These are phyloP conservation scores for Blepharisma japonicum DNA, from an alignment of 73 alveolate species.

Conservation along the genomic window DNA sequence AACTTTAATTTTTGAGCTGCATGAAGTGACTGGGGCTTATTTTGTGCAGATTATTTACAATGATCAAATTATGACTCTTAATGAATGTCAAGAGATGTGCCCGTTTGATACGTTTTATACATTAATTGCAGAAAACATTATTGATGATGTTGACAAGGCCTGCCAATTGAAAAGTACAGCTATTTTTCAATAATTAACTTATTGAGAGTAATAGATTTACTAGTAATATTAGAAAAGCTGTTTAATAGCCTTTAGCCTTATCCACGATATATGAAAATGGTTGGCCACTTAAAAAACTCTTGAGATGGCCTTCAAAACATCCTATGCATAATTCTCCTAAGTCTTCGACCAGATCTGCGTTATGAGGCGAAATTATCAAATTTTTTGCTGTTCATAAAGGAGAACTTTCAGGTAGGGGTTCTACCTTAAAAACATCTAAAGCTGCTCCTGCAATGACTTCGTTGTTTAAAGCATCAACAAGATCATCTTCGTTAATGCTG, in stretches of 20 bases:
- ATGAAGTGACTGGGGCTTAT: background rate
- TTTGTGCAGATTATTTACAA: conserved; percentile 10
- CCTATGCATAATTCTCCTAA: background rate
- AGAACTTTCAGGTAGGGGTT: conserved; percentile 36
- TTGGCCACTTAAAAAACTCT: background rate
- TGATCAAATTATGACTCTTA: background rate
- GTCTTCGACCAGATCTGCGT: conserved; percentile 30
- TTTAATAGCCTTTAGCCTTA: too few species aligned
- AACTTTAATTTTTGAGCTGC: conserved; percentile 28
- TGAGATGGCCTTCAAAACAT: background rate
- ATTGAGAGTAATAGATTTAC: too few species aligned
- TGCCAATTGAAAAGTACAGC: background rate
- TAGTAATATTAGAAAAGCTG: too few species aligned
- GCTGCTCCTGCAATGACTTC: conserved; percentile 40
- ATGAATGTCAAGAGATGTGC: background rate
- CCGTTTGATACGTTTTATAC: background rate
- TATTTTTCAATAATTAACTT: too few species aligned
- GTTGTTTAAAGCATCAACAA: conserved; percentile 33
- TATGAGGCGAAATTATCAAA: conserved; percentile 49
- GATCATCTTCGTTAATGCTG: conserved; percentile 39
- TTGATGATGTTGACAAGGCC: conserved; percentile 1
- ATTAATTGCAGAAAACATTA: background rate
- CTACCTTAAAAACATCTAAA: conserved; percentile 48
- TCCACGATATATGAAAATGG: too few species aligned
- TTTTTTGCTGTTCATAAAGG: conserved; percentile 37